These are phyloP conservation scores for Colletotrichum nymphaeae DNA, from an alignment of 2,329 filamentous ascomycete species.

Conservation along the genomic window DNA sequence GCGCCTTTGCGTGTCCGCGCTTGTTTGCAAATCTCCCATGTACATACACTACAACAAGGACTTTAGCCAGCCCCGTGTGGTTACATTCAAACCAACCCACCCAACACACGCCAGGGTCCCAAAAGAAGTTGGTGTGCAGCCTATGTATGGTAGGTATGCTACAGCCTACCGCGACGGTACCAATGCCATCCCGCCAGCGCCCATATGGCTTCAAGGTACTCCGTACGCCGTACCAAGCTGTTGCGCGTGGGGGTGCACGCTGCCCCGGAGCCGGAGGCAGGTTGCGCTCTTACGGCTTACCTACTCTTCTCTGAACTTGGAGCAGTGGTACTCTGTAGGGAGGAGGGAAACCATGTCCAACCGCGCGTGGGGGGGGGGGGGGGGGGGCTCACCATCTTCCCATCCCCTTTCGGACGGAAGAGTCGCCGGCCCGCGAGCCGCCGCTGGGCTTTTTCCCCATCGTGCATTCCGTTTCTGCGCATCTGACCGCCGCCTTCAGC, in stretches of 20 bases:
- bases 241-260: neutral
- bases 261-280: neutral
- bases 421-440: neutral
- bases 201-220: neutral
- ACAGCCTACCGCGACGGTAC: neutral
- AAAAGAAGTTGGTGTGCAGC: conserved; percentile 1
- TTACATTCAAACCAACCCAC: neutral
- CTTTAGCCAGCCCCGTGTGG: neutral
- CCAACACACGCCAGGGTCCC: neutral
- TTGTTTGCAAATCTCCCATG: neutral
- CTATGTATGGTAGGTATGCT: neutral
- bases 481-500: neutral
- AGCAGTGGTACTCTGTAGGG: too few species aligned
- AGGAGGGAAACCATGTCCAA: neutral
- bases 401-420: neutral
- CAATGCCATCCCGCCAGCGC: too few species aligned
- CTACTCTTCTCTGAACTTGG: too few species aligned
- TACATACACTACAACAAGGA: neutral
- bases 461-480: neutral
- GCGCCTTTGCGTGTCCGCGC: neutral
- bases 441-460: neutral
- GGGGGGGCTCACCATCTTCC: too few species aligned
- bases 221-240: neutral
- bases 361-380: too few species aligned
- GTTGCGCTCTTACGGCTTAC: neutral